Percentiles rank a stretch among this genome's conserved stretches.
Evolutionary conservation across 495 filamentous ascomycete genomes (phyloP).

Genomic region (Neurospora sp.): DNA sequence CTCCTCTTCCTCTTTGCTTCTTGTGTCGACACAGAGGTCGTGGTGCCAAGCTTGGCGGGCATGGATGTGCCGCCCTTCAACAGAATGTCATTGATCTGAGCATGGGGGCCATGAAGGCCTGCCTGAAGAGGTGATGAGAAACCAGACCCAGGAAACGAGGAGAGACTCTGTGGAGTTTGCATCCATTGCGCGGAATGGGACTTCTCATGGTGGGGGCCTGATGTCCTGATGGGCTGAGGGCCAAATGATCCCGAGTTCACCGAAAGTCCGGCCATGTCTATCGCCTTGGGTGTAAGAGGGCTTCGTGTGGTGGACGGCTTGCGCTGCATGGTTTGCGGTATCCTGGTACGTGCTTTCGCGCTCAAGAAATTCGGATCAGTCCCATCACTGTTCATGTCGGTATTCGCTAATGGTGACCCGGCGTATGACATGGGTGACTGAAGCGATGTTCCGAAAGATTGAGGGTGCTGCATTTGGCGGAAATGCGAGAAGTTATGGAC

Average conservation of each 20-base stretch:
- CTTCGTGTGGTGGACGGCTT: constrained; percentile 60
- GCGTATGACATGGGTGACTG: constrained; percentile 43
- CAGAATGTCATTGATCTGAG: constrained; percentile 41
- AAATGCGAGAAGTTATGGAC: constrained; percentile 67
- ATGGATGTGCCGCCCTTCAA: constrained; percentile 46
- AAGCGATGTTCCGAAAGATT: constrained; percentile 40
- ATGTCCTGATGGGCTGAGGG: constrained; percentile 62
- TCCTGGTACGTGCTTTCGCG: constrained; percentile 40
- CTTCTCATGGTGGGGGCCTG: constrained; percentile 65
- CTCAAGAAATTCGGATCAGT: constrained; percentile 44
- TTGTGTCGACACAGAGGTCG: constrained; percentile 53
- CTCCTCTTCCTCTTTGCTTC: constrained; percentile 87
- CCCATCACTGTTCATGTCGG: constrained; percentile 47
- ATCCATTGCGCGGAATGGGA: constrained; percentile 72
- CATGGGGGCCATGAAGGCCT: constrained; percentile 27
- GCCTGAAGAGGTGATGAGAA: constrained; percentile 57
- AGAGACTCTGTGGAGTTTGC: constrained; percentile 63
- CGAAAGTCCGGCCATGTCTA: constrained; percentile 27
- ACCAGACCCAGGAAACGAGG: constrained; percentile 73
- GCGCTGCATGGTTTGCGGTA: constrained; percentile 55
- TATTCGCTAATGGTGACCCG: constrained; percentile 40
- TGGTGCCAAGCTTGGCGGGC: constrained; percentile 41
- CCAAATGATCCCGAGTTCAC: constrained; percentile 43
- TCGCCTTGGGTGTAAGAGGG: constrained; percentile 71
- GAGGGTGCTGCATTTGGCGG: constrained; percentile 48